Evolutionary conservation across 192 early-diverging fungal genomes (phyloP).

Genomic region (Linnemannia exigua): DNA sequence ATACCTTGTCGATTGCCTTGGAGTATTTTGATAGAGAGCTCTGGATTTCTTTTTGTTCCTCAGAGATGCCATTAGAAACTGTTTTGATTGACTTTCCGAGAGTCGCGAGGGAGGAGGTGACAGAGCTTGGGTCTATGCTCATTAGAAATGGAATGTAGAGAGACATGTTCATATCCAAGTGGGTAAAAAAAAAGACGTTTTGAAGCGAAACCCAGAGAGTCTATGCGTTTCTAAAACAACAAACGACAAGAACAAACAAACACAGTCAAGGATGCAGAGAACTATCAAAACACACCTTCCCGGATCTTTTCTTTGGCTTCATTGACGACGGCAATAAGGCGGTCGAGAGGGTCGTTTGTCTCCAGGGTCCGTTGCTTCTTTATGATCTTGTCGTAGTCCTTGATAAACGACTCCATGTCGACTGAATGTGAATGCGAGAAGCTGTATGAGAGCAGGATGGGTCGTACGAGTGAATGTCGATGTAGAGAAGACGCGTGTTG

Average conservation of each 20-base stretch:
- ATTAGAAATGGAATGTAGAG: not conserved
- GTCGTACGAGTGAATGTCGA: not conserved
- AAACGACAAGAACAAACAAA: not conserved
- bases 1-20: conserved; percentile 82
- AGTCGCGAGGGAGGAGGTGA: conserved; percentile 9
- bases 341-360: conserved; percentile 62
- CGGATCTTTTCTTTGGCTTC: conserved; percentile 58
- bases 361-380: conserved; percentile 72
- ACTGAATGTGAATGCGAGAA: not conserved
- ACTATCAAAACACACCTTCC: conserved; percentile 24
- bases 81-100: conserved; percentile 46
- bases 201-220: not conserved
- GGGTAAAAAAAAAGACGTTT: not conserved
- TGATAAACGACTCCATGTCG: conserved; percentile 75
- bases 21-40: conserved; percentile 73
- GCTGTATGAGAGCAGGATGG: not conserved
- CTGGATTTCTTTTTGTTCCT: conserved; percentile 77
- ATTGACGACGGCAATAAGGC: conserved; percentile 59
- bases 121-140: conserved; percentile 36
- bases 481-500: not conserved
- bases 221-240: not conserved
- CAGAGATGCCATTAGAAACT: conserved; percentile 49
- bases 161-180: not conserved
- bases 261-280: not conserved
- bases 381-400: conserved; percentile 74